Base-by-base conservation (phyloP, 2,329 filamentous ascomycete genomes). In the Aureobasidium uvarum region DNA sequence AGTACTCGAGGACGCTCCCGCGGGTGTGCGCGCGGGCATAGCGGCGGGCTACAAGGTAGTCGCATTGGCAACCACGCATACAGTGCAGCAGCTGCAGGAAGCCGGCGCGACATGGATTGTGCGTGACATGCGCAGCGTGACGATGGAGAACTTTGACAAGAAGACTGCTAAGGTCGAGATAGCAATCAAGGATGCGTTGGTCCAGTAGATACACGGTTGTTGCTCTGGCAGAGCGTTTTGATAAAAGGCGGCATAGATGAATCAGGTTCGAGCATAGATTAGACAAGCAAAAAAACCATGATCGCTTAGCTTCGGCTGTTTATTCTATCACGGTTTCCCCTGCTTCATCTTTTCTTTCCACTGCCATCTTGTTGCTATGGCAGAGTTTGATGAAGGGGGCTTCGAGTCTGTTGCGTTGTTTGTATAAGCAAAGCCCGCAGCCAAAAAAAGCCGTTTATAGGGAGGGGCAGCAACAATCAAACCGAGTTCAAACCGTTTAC, bases 81-180 rank as follows among this genome's bases (percentile, higher is more conserved):
- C 84, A 31, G 80, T 88, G 52, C 85, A 87, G 71, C 85, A 93
- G 78, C 83, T 96, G 58, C 79, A 83, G 67, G 85, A 84, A 54
- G 91, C 92, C 5, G 88, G 86, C n/a, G 91, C 93, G 51, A 92
- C 96, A 79, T 96, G 90, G 88, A 86, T 96, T 60, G 88, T 96
- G 66, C 81, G 83, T 76, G 91, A 97, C 77, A 81, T 96, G 78
- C 81, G 83, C 66, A 92, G 89, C 69, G 85, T 96, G 68, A 85
- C 78, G 70, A 79, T 96, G 64, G 79, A 80, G 71, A 78, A 86
- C 23, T 80, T 76, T 67, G 81, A 83, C 62, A 79, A 78, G 69
- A 79, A 82, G 67, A 83, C 80, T 59, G 86, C 85, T n/a, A 78
- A 78, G 69, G 83, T 90, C 64, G 85, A 84, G 69, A 77, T 96